Evolutionary conservation across 257 asterid genomes (phyloP), one percentile per base, ranked within the genome.

Genomic region (Leonotis leonurus): DNA sequence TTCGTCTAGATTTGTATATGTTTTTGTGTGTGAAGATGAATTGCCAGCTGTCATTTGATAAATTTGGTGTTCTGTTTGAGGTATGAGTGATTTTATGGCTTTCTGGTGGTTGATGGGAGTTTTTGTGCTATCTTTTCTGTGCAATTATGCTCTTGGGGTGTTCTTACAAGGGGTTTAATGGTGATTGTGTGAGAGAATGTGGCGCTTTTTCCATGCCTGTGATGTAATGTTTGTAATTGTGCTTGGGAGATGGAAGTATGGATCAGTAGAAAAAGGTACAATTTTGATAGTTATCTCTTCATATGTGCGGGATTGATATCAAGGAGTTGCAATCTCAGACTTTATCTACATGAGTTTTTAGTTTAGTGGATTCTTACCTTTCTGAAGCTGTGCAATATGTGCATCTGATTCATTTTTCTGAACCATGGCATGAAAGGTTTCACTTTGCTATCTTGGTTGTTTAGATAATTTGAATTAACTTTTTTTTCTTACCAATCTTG

Each of bases 401-500:
- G 26, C 51, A 8, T 44, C 41, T 1, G n/a, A 35, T 35, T 35
- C n/a, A 3, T 44, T 2, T 44, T 12, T 7, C 51, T 44, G 18
- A 44, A 9, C 51, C 51, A 44, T 17, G 7, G 18, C 21, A 8
- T 17, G 51, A 44, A 17, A 17, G 25, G 51, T 44, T 44, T 44
- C 27, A 4, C n/a, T 32, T 8, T 17, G 13, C 14, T 53, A 16
- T 54, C 59, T 12, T 30, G 33, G 29, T 24, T 46, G 25, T 58
- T 56, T 46, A 41, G 22, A 26, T 9, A 16, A 6, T 27, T 35
- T 18, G 41, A 32, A 35, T 11, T n/a, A 44, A 35, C 22, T 29
- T 40, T 20, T 16, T 53, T 36, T 65, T 35, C 50, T 67, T 56
- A 18, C 18, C 64, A 70, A 51, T 63, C 56, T 44, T 68, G 46